Evolutionary conservation across 495 filamentous ascomycete species (phyloP).

Genomic region (Aspergillus incahuasiensis): DNA sequence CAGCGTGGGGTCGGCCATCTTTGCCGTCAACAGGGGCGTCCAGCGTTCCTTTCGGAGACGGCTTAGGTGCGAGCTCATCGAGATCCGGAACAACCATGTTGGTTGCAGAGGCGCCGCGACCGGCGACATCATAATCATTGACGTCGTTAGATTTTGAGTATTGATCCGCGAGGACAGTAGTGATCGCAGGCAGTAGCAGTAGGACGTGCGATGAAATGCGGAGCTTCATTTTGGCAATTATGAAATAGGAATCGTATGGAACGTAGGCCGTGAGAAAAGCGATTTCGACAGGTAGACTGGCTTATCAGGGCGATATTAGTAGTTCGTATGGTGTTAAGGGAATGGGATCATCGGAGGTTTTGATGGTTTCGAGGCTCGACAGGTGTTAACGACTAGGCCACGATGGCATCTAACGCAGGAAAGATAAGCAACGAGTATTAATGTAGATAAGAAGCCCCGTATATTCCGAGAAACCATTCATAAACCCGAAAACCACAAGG

Average conservation of each 20-base stretch:
- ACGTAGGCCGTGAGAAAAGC: neutral
- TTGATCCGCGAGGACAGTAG: slow-evolving; percentile 24
- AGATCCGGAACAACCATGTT: slow-evolving; percentile 16
- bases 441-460: neutral
- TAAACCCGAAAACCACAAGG: neutral
- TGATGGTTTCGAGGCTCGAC: slow-evolving; percentile 1
- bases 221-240: slow-evolving; percentile 29
- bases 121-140: slow-evolving; percentile 14
- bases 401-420: neutral
- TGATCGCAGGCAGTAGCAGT: slow-evolving; percentile 34
- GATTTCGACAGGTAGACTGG: neutral
- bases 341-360: neutral
- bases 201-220: slow-evolving; percentile 28
- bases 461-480: neutral
- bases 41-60: slow-evolving; percentile 58
- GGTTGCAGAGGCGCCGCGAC: slow-evolving; percentile 20
- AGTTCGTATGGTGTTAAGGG: neutral
- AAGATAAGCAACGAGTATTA: neutral
- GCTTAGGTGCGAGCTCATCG: slow-evolving; percentile 20
- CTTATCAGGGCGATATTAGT: neutral
- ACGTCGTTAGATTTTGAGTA: slow-evolving; percentile 14
- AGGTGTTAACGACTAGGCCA: neutral
- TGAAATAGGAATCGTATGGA: neutral
- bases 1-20: slow-evolving; percentile 91
- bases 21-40: slow-evolving; percentile 92